These are phyloP conservation scores for Oehlia diaphana DNA, from an alignment of 192 early-diverging fungal species.

Conservation along the genomic window DNA sequence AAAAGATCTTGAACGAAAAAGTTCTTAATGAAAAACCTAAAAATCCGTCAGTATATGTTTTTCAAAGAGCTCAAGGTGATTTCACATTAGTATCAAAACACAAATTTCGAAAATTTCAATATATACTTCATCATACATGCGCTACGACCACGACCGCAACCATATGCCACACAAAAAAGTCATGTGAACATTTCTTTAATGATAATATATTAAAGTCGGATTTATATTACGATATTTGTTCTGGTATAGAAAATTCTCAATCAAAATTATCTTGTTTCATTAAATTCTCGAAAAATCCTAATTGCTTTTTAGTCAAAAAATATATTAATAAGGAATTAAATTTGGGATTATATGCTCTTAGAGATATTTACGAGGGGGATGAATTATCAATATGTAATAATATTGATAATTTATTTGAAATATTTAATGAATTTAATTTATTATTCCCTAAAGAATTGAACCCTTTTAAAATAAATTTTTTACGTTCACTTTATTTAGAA, in stretches of 20 bases:
- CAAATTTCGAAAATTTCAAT: background rate
- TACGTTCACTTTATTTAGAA: background rate
- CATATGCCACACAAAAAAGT: background rate
- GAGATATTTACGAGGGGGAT: background rate
- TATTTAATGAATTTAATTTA: background rate
- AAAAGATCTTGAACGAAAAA: background rate
- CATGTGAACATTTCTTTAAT: background rate
- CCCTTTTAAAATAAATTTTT: background rate
- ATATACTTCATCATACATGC: background rate
- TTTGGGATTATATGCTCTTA: background rate
- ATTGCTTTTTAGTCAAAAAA: background rate
- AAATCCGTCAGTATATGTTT: background rate
- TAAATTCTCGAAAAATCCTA: background rate
- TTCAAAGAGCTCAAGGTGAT: background rate
- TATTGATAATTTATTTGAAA: background rate
- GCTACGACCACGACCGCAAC: no score
- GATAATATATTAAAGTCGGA: background rate
- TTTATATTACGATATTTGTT: background rate
- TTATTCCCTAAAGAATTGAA: background rate
- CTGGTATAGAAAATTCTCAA: background rate
- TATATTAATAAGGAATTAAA: background rate
- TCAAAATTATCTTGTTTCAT: background rate
- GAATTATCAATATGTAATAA: background rate
- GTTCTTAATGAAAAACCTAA: background rate
- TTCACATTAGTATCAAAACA: background rate